phyloP scores from a whole-genome alignment of 2,329 filamentous ascomycete genomes.

The Ophiocordyceps robertsii region DNA sequence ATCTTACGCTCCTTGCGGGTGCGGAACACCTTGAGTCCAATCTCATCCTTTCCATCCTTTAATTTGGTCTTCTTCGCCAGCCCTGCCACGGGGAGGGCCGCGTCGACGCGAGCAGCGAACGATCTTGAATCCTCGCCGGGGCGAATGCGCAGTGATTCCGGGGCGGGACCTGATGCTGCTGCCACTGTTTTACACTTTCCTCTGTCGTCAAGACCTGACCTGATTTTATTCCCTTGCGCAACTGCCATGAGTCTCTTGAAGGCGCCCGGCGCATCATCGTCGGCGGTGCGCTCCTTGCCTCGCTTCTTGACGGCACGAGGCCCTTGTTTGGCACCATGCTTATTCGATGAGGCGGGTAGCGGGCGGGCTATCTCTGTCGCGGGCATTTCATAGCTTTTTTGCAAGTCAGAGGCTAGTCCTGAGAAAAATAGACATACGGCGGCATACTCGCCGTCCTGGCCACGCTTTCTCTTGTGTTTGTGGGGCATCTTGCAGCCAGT shows the following conservation, averaged over 20 bases:
- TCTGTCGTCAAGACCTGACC: slow-evolving; percentile 62
- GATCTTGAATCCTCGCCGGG: slow-evolving; percentile 75
- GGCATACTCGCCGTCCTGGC: slow-evolving; percentile 37
- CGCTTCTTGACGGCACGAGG: slow-evolving; percentile 29
- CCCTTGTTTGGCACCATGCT: slow-evolving; percentile 16
- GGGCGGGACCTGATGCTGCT: slow-evolving; percentile 6
- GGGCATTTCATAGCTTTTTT: slow-evolving; percentile 33
- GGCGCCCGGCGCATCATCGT: slow-evolving; percentile 76
- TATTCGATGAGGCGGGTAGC: slow-evolving; percentile 29
- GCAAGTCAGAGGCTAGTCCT: slow-evolving; percentile 5
- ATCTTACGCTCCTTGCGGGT: slow-evolving; percentile 81
- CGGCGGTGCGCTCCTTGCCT: slow-evolving; percentile 29
- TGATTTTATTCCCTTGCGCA: slow-evolving; percentile 43
- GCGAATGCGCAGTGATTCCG: slow-evolving; percentile 51
- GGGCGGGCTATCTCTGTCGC: slow-evolving; percentile 34
- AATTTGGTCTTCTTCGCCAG: slow-evolving; percentile 47
- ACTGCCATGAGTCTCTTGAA: slow-evolving; percentile 79
- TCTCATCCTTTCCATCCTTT: slow-evolving; percentile 47
- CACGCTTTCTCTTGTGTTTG: slow-evolving; percentile 62
- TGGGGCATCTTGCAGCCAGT: slow-evolving; percentile 51
- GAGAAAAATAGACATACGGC: neutral
- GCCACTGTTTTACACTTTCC: slow-evolving; percentile 8
- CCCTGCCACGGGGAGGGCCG: slow-evolving; percentile 62
- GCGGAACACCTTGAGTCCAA: slow-evolving; percentile 51
- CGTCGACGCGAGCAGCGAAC: slow-evolving; percentile 72